Evolutionary conservation across 2,329 filamentous ascomycete species (phyloP).

Genomic region (Teratosphaeria zuluensis): DNA sequence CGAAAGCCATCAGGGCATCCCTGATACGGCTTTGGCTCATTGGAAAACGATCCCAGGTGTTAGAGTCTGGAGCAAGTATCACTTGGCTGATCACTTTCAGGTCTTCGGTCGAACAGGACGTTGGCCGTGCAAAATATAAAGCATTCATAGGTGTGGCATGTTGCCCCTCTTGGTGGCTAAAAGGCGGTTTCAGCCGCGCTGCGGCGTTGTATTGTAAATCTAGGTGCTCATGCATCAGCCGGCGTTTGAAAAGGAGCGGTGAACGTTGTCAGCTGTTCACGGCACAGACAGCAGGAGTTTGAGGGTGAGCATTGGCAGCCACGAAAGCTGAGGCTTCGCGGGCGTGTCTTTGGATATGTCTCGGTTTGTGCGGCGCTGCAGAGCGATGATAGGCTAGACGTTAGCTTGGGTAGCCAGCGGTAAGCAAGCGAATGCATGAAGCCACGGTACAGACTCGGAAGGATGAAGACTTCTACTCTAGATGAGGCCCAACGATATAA

Average conservation of each 20-base stretch:
- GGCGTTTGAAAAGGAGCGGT: background rate
- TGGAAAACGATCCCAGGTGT: background rate
- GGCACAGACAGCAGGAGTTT: background rate
- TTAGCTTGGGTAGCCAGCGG: background rate
- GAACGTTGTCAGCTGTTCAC: background rate
- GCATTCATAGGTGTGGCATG: background rate
- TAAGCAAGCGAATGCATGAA: background rate
- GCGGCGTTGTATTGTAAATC: background rate
- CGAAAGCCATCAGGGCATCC: slow-evolving; percentile 17
- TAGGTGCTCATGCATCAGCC: background rate
- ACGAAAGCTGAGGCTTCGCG: background rate
- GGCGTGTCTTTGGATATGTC: background rate
- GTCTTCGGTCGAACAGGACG: background rate
- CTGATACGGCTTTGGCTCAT: slow-evolving; percentile 2
- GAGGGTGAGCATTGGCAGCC: background rate
- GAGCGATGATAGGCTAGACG: background rate
- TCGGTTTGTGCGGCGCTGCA: background rate
- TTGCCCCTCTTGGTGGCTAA: background rate
- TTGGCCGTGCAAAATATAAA: background rate
- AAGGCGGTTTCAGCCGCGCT: background rate
- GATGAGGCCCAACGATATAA: background rate
- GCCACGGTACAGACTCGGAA: background rate
- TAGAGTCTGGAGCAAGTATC: background rate
- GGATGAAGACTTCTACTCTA: background rate
- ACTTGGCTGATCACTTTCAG: background rate